These are phyloP conservation scores for Verticillium zaregamsianum DNA, from an alignment of 2,329 filamentous ascomycete species.

Conservation along the genomic window DNA sequence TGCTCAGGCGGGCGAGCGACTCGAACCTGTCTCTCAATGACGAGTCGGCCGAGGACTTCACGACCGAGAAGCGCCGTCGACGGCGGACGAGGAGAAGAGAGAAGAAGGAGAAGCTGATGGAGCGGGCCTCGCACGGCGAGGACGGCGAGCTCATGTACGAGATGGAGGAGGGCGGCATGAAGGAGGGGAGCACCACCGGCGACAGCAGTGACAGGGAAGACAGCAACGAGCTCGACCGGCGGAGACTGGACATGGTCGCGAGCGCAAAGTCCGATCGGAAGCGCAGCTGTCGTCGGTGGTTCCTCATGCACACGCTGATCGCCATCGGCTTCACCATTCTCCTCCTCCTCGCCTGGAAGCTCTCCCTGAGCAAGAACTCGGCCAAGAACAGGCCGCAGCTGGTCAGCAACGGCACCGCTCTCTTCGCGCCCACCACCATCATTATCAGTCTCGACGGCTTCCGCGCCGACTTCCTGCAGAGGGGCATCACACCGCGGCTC, in stretches of 20 bases:
- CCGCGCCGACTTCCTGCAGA: slow-evolving; percentile 84
- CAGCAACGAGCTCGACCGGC: slow-evolving; percentile 55
- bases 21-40: slow-evolving; percentile 29
- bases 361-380: slow-evolving; percentile 39
- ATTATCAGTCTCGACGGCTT: slow-evolving; percentile 94
- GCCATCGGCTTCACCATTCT: slow-evolving; percentile 52
- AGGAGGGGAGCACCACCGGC: slow-evolving; percentile 60
- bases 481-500: slow-evolving; percentile 78
- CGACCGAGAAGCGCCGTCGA: slow-evolving; percentile 46
- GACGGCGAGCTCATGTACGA: slow-evolving; percentile 80
- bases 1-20: slow-evolving; percentile 34
- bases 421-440: slow-evolving; percentile 89
- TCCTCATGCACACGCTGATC: slow-evolving; percentile 48
- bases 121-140: slow-evolving; percentile 57
- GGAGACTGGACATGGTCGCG: slow-evolving; percentile 42
- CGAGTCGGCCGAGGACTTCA: slow-evolving; percentile 45
- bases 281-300: slow-evolving; percentile 49
- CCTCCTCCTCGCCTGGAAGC: slow-evolving; percentile 53
- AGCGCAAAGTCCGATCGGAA: slow-evolving; percentile 44
- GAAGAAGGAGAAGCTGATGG: slow-evolving; percentile 49
- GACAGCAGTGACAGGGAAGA: slow-evolving; percentile 58
- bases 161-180: slow-evolving; percentile 78
- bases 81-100: slow-evolving; percentile 46
- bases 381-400: slow-evolving; percentile 30
- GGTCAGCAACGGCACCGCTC: slow-evolving; percentile 76